Percentiles rank a stretch among this genome's conserved stretches.
phyloP scores from a whole-genome alignment of 169 alveolate species.

The Plasmodium gaboni region DNA sequence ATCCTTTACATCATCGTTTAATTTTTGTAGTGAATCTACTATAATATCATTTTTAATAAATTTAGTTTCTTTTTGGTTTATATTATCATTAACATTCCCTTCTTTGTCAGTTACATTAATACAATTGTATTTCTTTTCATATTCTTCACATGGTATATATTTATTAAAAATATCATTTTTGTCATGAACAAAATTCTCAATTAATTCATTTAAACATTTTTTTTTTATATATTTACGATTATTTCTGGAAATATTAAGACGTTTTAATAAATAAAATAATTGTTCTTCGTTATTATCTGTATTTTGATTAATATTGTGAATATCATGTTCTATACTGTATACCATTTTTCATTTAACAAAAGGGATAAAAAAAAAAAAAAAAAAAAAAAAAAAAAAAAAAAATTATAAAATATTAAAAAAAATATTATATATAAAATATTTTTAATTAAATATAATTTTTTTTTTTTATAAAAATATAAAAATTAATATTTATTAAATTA shows the following conservation, averaged over 20 bases:
- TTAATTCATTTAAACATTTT: constrained; percentile 38
- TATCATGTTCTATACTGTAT: constrained; percentile 4
- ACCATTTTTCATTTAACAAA: background rate
- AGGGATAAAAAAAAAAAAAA: too few relatives aligned
- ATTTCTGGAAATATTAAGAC: background rate
- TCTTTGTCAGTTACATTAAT: background rate
- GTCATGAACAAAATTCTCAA: constrained; percentile 10
- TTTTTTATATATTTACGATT: constrained; percentile 11
- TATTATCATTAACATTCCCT: background rate
- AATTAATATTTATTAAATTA: background rate
- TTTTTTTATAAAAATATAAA: background rate
- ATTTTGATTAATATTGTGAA: background rate
- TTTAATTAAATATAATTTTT: background rate
- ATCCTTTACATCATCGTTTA: background rate
- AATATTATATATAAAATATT: background rate
- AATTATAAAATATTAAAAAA: too few relatives aligned
- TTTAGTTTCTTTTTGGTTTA: background rate
- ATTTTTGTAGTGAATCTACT: background rate
- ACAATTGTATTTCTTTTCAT: background rate
- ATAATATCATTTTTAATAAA: background rate
- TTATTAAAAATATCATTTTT: constrained; percentile 10
- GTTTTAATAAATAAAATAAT: constrained; percentile 40
- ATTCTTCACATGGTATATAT: constrained; percentile 33
- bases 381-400: too few relatives aligned
- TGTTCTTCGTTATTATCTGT: constrained; percentile 21